A percentile compares a stretch with the other conserved stretches of the same genome.
Conservation (phyloP, 257 asterid species). For the Solanum chmielewskii region DNA sequence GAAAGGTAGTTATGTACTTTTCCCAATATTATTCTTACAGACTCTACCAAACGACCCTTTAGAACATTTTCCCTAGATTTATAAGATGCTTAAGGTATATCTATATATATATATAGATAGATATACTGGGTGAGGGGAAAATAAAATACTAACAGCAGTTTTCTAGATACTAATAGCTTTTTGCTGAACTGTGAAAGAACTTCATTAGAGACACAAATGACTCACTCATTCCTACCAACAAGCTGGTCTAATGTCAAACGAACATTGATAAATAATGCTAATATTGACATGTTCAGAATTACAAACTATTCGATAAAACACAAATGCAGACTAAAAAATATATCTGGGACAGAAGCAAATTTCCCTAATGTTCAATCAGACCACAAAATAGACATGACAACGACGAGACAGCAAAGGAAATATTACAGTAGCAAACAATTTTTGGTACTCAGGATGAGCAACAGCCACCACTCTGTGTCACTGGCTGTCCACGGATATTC, state of each 20-base stretch:
- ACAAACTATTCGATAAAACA: neutral
- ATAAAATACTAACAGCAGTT: neutral
- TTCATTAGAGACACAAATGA: neutral
- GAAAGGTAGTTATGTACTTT: too few relatives aligned
- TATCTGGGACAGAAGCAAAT: neutral
- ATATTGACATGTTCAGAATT: neutral
- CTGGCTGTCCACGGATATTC: conserved; percentile 2
- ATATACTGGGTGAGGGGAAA: neutral
- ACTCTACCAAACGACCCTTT: too few relatives aligned
- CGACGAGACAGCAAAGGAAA: neutral
- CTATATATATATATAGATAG: too few relatives aligned
- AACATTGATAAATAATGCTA: neutral
- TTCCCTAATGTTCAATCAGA: neutral
- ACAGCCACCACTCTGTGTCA: conserved; percentile 2
- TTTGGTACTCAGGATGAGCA: neutral
- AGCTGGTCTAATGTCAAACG: neutral
- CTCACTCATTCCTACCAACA: neutral
- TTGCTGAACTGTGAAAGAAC: neutral
- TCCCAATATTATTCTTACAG: too few relatives aligned
- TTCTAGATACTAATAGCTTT: neutral
- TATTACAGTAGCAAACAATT: neutral
- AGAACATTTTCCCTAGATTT: too few relatives aligned
- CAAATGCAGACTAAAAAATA: neutral
- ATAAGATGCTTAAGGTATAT: too few relatives aligned
- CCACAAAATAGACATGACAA: neutral